Conservation (phyloP, 257 asterid genomes). For the Osmanthus fragrans region DNA sequence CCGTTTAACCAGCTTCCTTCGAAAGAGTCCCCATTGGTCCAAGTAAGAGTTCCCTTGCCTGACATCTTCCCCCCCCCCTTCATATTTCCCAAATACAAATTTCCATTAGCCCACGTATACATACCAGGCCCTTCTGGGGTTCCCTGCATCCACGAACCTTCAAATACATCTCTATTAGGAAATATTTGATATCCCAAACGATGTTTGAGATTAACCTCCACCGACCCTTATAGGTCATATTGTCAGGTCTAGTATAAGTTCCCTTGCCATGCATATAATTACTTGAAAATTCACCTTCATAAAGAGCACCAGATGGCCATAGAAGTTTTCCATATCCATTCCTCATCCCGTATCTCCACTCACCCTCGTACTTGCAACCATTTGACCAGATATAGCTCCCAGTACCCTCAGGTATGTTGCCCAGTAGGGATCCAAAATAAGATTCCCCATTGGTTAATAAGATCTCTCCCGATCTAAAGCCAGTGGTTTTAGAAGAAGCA, state of each 20-base stretch:
- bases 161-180: conserved; percentile 75
- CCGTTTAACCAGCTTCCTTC: conserved; percentile 88
- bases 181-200: conserved; percentile 85
- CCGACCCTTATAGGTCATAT: conserved; percentile 67
- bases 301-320: conserved; percentile 82
- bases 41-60: conserved; percentile 91
- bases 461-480: conserved; percentile 50
- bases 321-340: conserved; percentile 77
- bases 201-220: conserved; percentile 86
- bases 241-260: conserved; percentile 49
- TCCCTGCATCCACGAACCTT: conserved; percentile 98
- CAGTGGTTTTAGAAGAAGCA: conserved; percentile 45
- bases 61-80: conserved; percentile 77
- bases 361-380: conserved; percentile 90
- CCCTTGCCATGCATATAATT: conserved; percentile 86
- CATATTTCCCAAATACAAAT: conserved; percentile 82
- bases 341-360: conserved; percentile 92
- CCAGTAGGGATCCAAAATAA: conserved; percentile 65
- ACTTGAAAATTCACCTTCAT: conserved; percentile 88
- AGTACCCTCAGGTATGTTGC: conserved; percentile 71
- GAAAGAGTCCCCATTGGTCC: conserved; percentile 77
- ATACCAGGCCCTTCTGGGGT: conserved; percentile 92
- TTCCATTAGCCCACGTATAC: conserved; percentile 84
- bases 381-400: conserved; percentile 83
- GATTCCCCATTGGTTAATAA: conserved; percentile 57